phyloP scores from a whole-genome alignment of 1,139 yeast species.

The Blastobotrys ciferrii region DNA sequence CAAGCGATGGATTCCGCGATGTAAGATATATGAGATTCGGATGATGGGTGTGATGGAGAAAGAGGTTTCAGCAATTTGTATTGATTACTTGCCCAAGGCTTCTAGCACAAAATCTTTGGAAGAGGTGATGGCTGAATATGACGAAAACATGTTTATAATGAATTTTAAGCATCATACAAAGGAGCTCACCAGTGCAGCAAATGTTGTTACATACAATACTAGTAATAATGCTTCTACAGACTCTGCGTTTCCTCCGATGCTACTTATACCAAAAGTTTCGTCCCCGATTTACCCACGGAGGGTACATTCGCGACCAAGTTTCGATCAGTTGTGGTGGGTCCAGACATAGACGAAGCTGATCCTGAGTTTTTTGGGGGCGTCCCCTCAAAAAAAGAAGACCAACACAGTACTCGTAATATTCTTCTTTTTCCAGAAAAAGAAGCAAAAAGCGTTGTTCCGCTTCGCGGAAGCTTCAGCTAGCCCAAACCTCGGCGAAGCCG shows the following conservation, averaged over 20 bases:
- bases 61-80: constrained; percentile 64
- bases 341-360: too few species aligned
- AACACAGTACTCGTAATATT: too few species aligned
- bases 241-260: constrained; percentile 16
- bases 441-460: too few species aligned
- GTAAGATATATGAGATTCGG: constrained; percentile 90
- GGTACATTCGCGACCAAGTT: constrained; percentile 3
- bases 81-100: constrained; percentile 48
- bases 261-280: constrained; percentile 24
- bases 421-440: too few species aligned
- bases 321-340: constrained; percentile 21
- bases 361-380: too few species aligned
- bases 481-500: too few species aligned
- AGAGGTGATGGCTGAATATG: constrained; percentile 62
- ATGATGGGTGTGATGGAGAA: constrained; percentile 98
- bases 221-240: background rate
- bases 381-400: too few species aligned
- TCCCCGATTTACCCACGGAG: constrained; percentile 15
- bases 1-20: constrained; percentile 84
- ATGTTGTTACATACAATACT: too few species aligned
- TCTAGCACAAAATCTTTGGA: constrained; percentile 35
- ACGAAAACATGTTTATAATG: constrained; percentile 41
- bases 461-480: too few species aligned
- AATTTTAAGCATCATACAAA: constrained; percentile 11
- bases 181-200: background rate